Evolutionary conservation across 495 filamentous ascomycete species (phyloP).

Genomic region (Aspergillus haitiensis): DNA sequence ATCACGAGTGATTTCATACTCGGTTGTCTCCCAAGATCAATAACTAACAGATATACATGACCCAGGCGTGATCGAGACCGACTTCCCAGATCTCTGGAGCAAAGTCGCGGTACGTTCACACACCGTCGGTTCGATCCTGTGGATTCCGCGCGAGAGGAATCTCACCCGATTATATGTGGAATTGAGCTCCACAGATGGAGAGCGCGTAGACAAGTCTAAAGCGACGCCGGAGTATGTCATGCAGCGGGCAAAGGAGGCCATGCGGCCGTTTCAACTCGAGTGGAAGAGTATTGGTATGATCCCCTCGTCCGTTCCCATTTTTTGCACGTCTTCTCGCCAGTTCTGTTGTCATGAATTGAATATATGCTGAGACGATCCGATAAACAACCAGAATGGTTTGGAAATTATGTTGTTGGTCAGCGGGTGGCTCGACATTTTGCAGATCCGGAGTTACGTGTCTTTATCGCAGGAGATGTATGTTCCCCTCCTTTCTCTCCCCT

Average conservation of each 20-base stretch:
- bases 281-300: constrained; percentile 56
- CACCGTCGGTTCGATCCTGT: constrained; percentile 69
- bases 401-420: constrained; percentile 67
- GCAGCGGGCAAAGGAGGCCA: constrained; percentile 62
- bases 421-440: constrained; percentile 71
- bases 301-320: not conserved
- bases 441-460: constrained; percentile 62
- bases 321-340: not conserved
- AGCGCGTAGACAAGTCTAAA: constrained; percentile 59
- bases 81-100: constrained; percentile 77
- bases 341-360: not conserved
- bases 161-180: constrained; percentile 79
- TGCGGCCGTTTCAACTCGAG: constrained; percentile 65
- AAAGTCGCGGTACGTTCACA: constrained; percentile 67
- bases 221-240: constrained; percentile 69
- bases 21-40: not conserved
- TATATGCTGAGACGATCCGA: not conserved
- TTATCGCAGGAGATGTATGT: constrained; percentile 77
- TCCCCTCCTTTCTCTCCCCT: not conserved
- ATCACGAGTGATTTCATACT: not conserved
- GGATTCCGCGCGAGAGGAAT: constrained; percentile 71
- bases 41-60: not conserved
- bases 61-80: constrained; percentile 63
- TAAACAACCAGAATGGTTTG: constrained; percentile 53
- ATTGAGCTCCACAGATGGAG: constrained; percentile 64